phyloP scores from a whole-genome alignment of 106 monocot species.

The Acorus calamus region DNA sequence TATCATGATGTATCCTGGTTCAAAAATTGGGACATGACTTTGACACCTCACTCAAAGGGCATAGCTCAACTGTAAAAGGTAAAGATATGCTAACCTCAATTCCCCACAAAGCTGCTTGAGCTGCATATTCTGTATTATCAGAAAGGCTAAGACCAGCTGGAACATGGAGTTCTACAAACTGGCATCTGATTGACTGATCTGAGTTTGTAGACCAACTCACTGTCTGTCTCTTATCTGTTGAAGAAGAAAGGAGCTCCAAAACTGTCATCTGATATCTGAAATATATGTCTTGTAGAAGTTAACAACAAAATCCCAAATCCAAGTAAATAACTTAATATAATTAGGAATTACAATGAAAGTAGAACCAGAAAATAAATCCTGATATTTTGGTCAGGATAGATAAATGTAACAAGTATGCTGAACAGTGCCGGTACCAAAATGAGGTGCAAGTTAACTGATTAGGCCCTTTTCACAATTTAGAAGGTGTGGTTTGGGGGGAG shows the following conservation, averaged over 20 bases:
- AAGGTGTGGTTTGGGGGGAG: too few relatives aligned
- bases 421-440: too few relatives aligned
- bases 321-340: too few relatives aligned
- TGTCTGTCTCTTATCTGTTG: conserved; percentile 11
- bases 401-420: too few relatives aligned
- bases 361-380: too few relatives aligned
- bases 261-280: conserved; percentile 78
- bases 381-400: too few relatives aligned
- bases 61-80: too few relatives aligned
- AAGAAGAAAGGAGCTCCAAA: conserved; percentile 53
- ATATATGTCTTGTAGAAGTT: conserved; percentile 3
- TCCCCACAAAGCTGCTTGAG: conserved; percentile 94
- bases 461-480: too few relatives aligned
- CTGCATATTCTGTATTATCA: conserved; percentile 57
- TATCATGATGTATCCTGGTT: conserved; percentile 1
- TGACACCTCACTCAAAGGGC: too few relatives aligned
- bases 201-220: conserved; percentile 15
- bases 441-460: too few relatives aligned
- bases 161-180: conserved; percentile 51
- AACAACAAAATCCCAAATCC: neutral
- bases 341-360: too few relatives aligned
- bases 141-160: conserved; percentile 62
- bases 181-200: conserved; percentile 13
- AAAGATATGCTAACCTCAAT: conserved; percentile 50
- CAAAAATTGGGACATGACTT: neutral